A percentile compares a stretch with the other conserved stretches of the same genome.
phyloP scores from a whole-genome alignment of 2,329 filamentous ascomycete genomes.

The Penicillium rolfsii region DNA sequence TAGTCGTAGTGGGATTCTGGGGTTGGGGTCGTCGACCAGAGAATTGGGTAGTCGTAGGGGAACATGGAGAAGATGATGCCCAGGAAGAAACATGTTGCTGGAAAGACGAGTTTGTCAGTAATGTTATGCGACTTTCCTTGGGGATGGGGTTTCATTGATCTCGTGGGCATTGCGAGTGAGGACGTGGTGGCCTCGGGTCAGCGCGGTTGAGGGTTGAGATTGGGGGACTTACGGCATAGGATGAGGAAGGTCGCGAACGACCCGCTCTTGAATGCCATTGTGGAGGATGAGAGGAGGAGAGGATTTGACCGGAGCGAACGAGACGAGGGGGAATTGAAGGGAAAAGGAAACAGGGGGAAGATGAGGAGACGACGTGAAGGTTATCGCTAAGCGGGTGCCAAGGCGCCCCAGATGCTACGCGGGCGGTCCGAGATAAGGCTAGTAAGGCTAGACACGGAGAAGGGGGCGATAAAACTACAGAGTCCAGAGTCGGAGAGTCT shows the following conservation, averaged over 20 bases:
- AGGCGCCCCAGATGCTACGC: constrained; percentile 8
- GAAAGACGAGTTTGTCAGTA: background rate
- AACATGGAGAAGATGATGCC: constrained; percentile 96
- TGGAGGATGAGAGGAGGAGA: constrained; percentile 11
- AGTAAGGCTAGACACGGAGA: constrained; percentile 14
- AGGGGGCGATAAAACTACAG: background rate
- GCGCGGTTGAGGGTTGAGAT: background rate
- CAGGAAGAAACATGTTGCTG: constrained; percentile 94
- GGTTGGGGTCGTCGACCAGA: constrained; percentile 50
- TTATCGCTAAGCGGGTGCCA: constrained; percentile 29
- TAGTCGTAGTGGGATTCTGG: constrained; percentile 72
- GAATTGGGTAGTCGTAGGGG: constrained; percentile 71
- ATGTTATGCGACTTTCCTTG: constrained; percentile 6
- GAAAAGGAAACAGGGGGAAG: constrained; percentile 15
- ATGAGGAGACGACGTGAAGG: constrained; percentile 3
- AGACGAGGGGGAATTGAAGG: constrained; percentile 7
- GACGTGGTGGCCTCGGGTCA: background rate
- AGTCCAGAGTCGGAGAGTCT: background rate
- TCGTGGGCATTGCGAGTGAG: background rate
- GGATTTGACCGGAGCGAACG: background rate
- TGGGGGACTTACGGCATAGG: constrained; percentile 73
- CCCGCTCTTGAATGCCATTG: constrained; percentile 47
- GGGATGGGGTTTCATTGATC: background rate
- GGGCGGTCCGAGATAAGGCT: constrained; percentile 17
- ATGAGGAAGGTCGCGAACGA: constrained; percentile 98